Percentiles rank a stretch among this genome's conserved stretches.
Evolutionary conservation across 2,329 filamentous ascomycete genomes (phyloP).

Genomic region (Metarhizium anisopliae): DNA sequence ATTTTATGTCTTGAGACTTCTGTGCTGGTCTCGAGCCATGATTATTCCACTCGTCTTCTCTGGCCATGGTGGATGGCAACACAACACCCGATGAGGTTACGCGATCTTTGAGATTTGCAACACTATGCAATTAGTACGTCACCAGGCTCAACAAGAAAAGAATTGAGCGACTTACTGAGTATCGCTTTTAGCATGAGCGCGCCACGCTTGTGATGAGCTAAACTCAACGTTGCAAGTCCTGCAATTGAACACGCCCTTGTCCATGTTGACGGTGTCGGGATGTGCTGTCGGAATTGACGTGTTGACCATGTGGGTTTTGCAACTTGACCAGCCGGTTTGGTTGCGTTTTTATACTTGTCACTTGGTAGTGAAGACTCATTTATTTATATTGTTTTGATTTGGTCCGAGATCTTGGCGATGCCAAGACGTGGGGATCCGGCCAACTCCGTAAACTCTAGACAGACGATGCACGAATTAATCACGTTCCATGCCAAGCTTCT

Average conservation of each 20-base stretch:
- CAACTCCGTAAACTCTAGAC: no score
- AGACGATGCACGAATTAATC: no score
- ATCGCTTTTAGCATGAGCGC: not conserved
- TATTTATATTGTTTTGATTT: no score
- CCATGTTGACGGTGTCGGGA: not conserved
- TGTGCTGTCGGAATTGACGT: no score
- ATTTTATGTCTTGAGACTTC: not conserved
- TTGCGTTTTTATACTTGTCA: no score
- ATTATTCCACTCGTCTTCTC: not conserved
- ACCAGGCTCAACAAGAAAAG: not conserved
- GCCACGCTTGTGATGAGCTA: not conserved
- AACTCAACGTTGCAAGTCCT: not conserved
- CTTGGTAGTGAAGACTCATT: no score
- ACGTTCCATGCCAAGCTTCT: no score
- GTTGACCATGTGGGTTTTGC: no score
- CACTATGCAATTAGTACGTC: not conserved
- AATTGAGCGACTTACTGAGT: not conserved
- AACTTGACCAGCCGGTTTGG: no score
- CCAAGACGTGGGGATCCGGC: no score
- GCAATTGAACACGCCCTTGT: not conserved
- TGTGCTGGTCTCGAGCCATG: not conserved
- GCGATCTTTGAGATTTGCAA: not conserved
- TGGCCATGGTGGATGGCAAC: not conserved
- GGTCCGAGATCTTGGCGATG: no score
- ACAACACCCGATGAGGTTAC: not conserved